Evolutionary conservation across 805 yeast genomes (phyloP).

Genomic region (Myxozyma vanderwaltii): DNA sequence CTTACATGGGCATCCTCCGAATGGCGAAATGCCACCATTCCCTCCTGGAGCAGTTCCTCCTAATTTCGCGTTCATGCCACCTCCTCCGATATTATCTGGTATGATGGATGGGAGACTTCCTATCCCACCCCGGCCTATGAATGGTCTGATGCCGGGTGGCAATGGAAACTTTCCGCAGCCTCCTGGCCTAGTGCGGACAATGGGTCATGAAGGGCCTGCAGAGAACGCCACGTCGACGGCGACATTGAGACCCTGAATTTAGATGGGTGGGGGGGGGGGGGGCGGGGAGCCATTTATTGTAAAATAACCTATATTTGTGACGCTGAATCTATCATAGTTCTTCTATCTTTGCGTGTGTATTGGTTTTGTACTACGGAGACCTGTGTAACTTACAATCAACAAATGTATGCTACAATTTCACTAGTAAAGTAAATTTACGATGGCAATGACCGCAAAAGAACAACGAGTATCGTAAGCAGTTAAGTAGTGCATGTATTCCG

Average conservation of each 20-base stretch:
- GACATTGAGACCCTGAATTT: neutral
- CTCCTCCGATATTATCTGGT: slow-evolving; percentile 26
- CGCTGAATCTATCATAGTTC: neutral
- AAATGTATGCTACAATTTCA: too few relatives aligned
- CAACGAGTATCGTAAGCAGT: too few relatives aligned
- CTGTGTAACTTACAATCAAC: neutral
- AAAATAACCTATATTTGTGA: neutral
- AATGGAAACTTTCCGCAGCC: neutral
- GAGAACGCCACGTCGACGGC: neutral
- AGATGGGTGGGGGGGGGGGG: too few relatives aligned
- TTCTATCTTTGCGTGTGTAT: neutral
- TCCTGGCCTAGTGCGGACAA: neutral
- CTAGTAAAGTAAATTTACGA: too few relatives aligned
- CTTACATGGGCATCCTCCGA: slow-evolving; percentile 1
- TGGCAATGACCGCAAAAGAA: too few relatives aligned
- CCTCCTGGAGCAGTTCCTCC: slow-evolving; percentile 14
- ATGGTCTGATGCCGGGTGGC: slow-evolving; percentile 2
- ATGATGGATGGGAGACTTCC: slow-evolving; percentile 8
- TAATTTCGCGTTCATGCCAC: slow-evolving; percentile 15
- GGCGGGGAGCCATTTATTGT: neutral
- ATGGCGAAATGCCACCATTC: slow-evolving; percentile 8
- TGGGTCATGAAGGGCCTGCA: neutral
- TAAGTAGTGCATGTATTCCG: too few relatives aligned
- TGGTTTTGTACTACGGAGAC: neutral
- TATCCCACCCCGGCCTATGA: slow-evolving; percentile 13